These are phyloP conservation scores for Zopfochytrium polystomum DNA, from an alignment of 371 early-diverging fungal species.

Conservation along the genomic window DNA sequence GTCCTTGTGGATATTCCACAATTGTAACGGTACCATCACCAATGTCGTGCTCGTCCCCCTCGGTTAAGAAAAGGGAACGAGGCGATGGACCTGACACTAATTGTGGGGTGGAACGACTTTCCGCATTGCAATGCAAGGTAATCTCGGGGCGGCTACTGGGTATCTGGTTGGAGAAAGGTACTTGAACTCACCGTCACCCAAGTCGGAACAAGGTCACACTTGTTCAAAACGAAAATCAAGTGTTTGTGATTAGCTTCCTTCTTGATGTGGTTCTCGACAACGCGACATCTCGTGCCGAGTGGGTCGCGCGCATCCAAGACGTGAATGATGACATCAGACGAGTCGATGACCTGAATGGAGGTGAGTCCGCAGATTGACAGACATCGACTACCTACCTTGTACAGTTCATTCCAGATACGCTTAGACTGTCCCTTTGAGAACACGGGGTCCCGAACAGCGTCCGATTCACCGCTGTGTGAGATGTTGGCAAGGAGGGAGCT, in stretches of 20 bases:
- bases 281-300: constrained; percentile 90
- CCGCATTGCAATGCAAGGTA: no score
- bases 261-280: constrained; percentile 88
- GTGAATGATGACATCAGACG: constrained; percentile 97
- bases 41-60: no score
- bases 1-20: constrained; percentile 37
- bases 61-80: no score
- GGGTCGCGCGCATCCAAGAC: constrained; percentile 99
- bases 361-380: neutral
- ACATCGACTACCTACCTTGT: constrained; percentile 66
- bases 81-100: no score
- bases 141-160: no score
- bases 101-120: no score
- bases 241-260: constrained; percentile 97
- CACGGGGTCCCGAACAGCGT: constrained; percentile 78
- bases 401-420: constrained; percentile 99
- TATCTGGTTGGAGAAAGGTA: neutral
- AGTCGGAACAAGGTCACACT: constrained; percentile 99
- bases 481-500: constrained; percentile 67
- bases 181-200: constrained; percentile 85
- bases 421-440: constrained; percentile 95
- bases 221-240: constrained; percentile 98
- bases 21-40: constrained; percentile 49
- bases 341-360: constrained; percentile 79
- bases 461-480: constrained; percentile 61